Conservation (phyloP, 2,329 filamentous ascomycete genomes). For the Paracoccidioides lutzii region DNA sequence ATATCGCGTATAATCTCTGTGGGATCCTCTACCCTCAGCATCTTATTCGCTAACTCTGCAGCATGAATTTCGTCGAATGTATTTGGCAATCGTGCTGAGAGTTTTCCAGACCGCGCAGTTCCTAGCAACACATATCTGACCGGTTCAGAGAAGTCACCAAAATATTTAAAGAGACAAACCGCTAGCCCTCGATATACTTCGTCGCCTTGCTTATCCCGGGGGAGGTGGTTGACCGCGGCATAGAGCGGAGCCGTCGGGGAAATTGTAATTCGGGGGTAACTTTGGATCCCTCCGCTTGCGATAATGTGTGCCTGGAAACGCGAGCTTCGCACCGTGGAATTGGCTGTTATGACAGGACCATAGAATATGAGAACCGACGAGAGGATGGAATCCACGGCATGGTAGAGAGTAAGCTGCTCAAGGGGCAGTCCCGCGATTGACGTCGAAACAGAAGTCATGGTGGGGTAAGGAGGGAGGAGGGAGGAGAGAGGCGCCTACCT, state of each 20-base stretch:
- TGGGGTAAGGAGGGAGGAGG: slow-evolving; percentile 13
- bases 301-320: slow-evolving; percentile 91
- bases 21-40: slow-evolving; percentile 69
- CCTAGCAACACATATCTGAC: slow-evolving; percentile 59
- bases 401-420: slow-evolving; percentile 75
- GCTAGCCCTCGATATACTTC: slow-evolving; percentile 83
- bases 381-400: slow-evolving; percentile 70
- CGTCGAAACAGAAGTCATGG: slow-evolving; percentile 72
- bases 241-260: slow-evolving; percentile 89
- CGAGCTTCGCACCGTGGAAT: slow-evolving; percentile 75
- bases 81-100: slow-evolving; percentile 49
- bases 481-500: not conserved
- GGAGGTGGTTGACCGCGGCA: slow-evolving; percentile 74
- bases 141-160: slow-evolving; percentile 65
- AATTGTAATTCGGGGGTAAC: slow-evolving; percentile 80
- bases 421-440: slow-evolving; percentile 63
- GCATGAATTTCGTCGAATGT: slow-evolving; percentile 89
- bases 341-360: slow-evolving; percentile 77
- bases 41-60: slow-evolving; percentile 72
- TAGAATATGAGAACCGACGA: slow-evolving; percentile 81
- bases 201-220: slow-evolving; percentile 89
- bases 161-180: slow-evolving; percentile 90
- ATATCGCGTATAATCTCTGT: slow-evolving; percentile 60
- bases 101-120: slow-evolving; percentile 39
- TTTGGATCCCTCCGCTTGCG: slow-evolving; percentile 75